Conservation (phyloP, 129 eudicot species). For the Deinandra increscens region DNA sequence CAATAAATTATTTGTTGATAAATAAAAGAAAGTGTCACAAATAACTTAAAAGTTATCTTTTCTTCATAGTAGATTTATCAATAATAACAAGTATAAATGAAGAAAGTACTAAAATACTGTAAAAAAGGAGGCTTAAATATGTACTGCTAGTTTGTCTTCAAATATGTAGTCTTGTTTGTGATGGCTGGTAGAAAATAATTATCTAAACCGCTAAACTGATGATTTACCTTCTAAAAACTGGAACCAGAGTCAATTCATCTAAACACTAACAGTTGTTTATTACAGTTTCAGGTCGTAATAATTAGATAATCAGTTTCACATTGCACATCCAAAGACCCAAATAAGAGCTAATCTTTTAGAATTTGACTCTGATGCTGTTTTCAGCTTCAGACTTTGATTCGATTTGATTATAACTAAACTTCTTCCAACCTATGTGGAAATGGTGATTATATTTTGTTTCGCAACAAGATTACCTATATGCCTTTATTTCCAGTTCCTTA, state of each 20-base stretch:
- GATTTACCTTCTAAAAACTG: not conserved
- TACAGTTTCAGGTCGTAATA: not conserved
- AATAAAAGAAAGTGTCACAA: not conserved
- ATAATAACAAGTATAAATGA: not conserved
- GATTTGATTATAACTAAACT: not conserved
- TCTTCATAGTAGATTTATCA: not conserved
- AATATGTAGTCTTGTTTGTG: not conserved
- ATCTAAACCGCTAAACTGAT: not conserved
- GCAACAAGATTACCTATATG: conserved; percentile 12
- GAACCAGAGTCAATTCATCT: not conserved
- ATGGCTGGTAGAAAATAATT: not conserved
- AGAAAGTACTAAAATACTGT: not conserved
- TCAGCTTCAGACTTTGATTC: not conserved
- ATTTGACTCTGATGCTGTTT: conserved; percentile 3
- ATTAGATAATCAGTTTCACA: not conserved
- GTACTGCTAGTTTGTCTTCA: not conserved
- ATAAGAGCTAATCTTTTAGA: not conserved
- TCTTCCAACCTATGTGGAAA: not conserved
- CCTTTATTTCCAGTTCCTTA: conserved; percentile 56
- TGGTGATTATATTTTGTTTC: not conserved
- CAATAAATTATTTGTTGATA: not conserved
- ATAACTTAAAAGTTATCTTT: not conserved
- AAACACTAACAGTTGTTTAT: not conserved
- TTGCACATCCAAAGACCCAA: not conserved
- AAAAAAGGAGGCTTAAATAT: not conserved